These are phyloP conservation scores for Inga laurina DNA, from an alignment of 306 rosid genomes.

Conservation along the genomic window DNA sequence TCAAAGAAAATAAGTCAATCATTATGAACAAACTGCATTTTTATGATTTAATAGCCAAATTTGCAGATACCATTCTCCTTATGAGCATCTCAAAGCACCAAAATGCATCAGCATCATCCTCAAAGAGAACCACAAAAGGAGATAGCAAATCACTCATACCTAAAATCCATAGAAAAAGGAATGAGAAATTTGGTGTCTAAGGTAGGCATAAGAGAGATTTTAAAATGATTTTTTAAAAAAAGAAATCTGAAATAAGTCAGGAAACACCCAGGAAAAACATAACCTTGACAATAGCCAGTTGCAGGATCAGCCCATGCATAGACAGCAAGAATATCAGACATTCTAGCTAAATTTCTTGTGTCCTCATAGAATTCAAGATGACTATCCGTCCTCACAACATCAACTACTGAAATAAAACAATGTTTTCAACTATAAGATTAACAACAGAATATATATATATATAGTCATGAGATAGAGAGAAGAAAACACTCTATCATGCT, in stretches of 20 bases:
- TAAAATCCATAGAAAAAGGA: constrained; percentile 44
- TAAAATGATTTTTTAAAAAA: background rate
- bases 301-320: constrained; percentile 99
- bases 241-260: constrained; percentile 11
- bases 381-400: constrained; percentile 93
- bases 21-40: constrained; percentile 29
- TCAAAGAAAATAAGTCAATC: constrained; percentile 42
- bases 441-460: background rate
- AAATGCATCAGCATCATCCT: constrained; percentile 96
- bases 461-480: constrained; percentile 11
- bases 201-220: constrained; percentile 11
- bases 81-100: constrained; percentile 99
- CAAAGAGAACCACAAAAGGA: constrained; percentile 91
- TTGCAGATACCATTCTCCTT: constrained; percentile 86
- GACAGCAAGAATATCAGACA: constrained; percentile 98
- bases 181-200: constrained; percentile 30
- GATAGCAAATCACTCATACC: constrained; percentile 99
- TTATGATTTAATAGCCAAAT: constrained; percentile 31
- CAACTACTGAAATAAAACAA: constrained; percentile 69
- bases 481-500: constrained; percentile 10
- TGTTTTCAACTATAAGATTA: constrained; percentile 34
- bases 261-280: constrained; percentile 34
- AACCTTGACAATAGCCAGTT: constrained; percentile 98
- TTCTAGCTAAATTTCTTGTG: constrained; percentile 84
- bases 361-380: constrained; percentile 93